phyloP scores from a whole-genome alignment of 495 filamentous ascomycete species.

The Penicillium cinerascens region DNA sequence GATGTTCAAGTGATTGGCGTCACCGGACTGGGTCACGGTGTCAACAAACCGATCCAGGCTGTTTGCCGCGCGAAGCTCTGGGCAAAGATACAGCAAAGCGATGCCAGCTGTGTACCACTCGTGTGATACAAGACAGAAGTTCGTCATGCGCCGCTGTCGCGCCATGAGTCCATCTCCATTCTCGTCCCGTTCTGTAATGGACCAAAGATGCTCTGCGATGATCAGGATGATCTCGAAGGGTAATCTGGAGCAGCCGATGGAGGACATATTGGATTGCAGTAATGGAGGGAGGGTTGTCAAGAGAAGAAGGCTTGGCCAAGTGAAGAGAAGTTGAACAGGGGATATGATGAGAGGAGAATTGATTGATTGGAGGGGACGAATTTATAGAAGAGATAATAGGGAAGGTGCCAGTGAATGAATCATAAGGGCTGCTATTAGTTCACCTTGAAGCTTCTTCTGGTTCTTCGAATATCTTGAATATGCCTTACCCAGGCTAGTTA shows the following conservation, averaged over 20 bases:
- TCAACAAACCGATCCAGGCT: background rate
- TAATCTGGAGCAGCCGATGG: background rate
- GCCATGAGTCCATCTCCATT: background rate
- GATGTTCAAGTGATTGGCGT: background rate
- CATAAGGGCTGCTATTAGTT: background rate
- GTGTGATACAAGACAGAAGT: constrained; percentile 55
- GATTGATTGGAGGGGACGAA: background rate
- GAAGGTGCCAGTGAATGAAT: background rate
- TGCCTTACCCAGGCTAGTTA: too few species aligned
- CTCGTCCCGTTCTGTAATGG: background rate
- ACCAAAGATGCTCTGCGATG: background rate
- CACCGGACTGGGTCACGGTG: background rate
- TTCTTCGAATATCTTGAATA: background rate
- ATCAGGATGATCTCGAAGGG: background rate
- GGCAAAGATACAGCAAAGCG: background rate
- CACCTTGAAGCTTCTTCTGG: background rate
- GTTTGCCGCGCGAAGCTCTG: background rate
- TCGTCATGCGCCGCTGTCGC: constrained; percentile 44
- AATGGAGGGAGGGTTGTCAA: background rate
- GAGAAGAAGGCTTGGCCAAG: too few species aligned
- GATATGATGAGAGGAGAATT: background rate
- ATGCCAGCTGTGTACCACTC: background rate
- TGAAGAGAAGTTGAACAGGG: too few species aligned
- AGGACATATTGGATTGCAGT: background rate
- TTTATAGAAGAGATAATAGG: background rate